phyloP scores from a whole-genome alignment of 108 stramenopile genomes.

The Fragilariopsis cylindrus region DNA sequence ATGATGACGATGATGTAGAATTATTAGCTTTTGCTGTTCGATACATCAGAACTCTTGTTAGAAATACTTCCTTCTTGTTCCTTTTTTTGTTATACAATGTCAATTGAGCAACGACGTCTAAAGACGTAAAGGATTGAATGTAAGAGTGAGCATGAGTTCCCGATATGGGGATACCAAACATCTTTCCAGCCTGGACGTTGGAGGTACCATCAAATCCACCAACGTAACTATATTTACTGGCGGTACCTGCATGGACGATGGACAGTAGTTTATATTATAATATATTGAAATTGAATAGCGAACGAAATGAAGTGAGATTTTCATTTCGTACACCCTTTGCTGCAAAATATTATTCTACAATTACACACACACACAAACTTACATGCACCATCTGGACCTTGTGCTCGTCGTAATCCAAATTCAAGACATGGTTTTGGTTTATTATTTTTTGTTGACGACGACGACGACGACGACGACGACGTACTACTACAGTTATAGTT shows the following conservation, averaged over 20 bases:
- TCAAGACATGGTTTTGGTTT: conserved; percentile 64
- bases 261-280: conserved; percentile 34
- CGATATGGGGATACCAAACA: conserved; percentile 72
- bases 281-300: conserved; percentile 46
- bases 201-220: conserved; percentile 97
- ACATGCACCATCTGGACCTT: conserved; percentile 96
- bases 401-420: conserved; percentile 97
- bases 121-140: conserved; percentile 81
- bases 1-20: not conserved
- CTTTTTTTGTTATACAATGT: conserved; percentile 41
- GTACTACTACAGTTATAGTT: not conserved
- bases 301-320: conserved; percentile 17
- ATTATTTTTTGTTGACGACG: too few relatives aligned
- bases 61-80: conserved; percentile 37
- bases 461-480: too few relatives aligned
- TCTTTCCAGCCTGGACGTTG: conserved; percentile 94
- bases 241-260: conserved; percentile 32
- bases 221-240: conserved; percentile 89
- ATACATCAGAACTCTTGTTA: conserved; percentile 60
- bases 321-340: not conserved
- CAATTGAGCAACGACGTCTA: conserved; percentile 66
- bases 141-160: conserved; percentile 98
- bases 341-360: too few relatives aligned
- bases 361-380: too few relatives aligned
- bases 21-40: conserved; percentile 31